These are phyloP conservation scores for Kwoniella shandongensis DNA, from an alignment of 768 basidiomycete species.

Conservation along the genomic window DNA sequence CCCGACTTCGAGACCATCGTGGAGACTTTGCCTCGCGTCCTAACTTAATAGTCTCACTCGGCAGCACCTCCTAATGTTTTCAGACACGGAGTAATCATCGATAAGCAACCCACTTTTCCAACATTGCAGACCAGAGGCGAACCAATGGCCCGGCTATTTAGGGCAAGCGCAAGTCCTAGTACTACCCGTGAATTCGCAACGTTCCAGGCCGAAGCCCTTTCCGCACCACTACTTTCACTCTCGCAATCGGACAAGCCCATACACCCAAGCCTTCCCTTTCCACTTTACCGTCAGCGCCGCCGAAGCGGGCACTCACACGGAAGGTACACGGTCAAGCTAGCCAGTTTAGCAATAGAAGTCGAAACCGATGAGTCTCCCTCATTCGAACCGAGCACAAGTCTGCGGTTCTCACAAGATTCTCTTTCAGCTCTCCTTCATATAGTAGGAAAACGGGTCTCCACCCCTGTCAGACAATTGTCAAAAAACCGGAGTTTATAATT, in stretches of 20 bases:
- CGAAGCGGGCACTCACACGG: constrained; percentile 8
- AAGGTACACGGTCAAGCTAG: constrained; percentile 2
- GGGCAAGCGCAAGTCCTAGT: constrained; percentile 3
- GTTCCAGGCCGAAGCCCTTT: not conserved
- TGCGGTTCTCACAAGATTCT: not conserved
- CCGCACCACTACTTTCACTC: not conserved
- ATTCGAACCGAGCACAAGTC: not conserved
- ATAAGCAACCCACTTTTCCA: constrained; percentile 55
- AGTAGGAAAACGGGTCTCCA: constrained; percentile 12
- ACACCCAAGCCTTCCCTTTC: not conserved
- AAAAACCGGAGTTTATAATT: constrained; percentile 20
- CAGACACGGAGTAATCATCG: constrained; percentile 54
- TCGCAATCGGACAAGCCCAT: not conserved
- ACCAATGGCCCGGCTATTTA: constrained; percentile 10
- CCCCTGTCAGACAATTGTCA: constrained; percentile 10
- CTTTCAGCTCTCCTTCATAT: constrained; percentile 9
- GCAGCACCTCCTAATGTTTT: constrained; percentile 54
- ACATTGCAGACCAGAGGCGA: constrained; percentile 21
- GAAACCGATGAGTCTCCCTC: not conserved
- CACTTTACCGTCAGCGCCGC: constrained; percentile 9
- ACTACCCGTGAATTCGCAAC: no score
- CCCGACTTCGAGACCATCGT: constrained; percentile 51
- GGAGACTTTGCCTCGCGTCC: constrained; percentile 52
- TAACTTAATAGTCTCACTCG: constrained; percentile 27
- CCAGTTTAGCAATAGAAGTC: constrained; percentile 11